These are phyloP conservation scores for Thelonectria olida DNA, from an alignment of 2,329 filamentous ascomycete genomes.

Conservation along the genomic window DNA sequence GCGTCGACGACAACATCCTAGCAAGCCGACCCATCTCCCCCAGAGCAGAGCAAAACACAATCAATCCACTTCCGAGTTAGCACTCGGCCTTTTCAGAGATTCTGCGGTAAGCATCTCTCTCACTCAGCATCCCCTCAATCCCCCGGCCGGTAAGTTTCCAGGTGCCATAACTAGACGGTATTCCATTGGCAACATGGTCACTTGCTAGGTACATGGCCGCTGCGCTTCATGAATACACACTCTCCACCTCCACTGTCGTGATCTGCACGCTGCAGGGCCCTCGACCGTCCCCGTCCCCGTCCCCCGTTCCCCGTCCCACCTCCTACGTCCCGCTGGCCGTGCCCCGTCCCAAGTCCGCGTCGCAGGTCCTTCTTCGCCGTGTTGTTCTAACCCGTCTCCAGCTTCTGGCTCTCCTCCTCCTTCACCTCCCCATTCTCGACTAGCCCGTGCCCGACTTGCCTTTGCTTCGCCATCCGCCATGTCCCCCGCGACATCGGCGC, in stretches of 20 bases:
- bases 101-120: neutral
- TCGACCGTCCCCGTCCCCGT: constrained; percentile 24
- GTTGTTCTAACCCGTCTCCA: constrained; percentile 29
- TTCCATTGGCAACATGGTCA: neutral
- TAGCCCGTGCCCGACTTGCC: constrained; percentile 11
- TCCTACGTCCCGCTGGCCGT: constrained; percentile 16
- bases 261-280: constrained; percentile 15
- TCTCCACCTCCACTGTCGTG: neutral
- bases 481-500: constrained; percentile 38
- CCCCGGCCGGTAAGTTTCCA: neutral
- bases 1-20: constrained; percentile 31
- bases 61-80: neutral
- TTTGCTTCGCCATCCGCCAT: constrained; percentile 34
- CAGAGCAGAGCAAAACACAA: neutral
- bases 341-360: constrained; percentile 32
- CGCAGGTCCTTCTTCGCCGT: constrained; percentile 28
- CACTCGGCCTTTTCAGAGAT: constrained; percentile 1
- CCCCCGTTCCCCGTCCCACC: constrained; percentile 30
- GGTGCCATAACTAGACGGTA: neutral
- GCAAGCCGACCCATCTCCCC: constrained; percentile 35
- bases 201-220: neutral
- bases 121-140: neutral
- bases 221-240: neutral
- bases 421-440: constrained; percentile 27
- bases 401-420: constrained; percentile 9